Evolutionary conservation across 163 green algal species (phyloP).

Genomic region (Coccomyxa subellipsoidea): DNA sequence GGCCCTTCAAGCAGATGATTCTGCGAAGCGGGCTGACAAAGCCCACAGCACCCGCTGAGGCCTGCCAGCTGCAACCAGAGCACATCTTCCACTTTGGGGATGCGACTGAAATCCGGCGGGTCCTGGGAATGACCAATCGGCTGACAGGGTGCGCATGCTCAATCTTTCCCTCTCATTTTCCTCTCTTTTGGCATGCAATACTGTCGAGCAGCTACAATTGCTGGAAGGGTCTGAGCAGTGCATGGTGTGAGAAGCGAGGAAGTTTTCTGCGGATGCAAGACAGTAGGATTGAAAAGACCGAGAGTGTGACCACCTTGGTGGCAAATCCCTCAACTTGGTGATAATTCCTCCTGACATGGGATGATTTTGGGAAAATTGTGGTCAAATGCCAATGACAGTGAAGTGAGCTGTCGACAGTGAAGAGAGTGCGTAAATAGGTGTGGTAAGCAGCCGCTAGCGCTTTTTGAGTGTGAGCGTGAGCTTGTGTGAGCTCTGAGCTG

Average conservation of each 20-base stretch:
- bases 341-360: too few species aligned
- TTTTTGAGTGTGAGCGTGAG: too few species aligned
- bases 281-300: background rate
- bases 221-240: too few species aligned
- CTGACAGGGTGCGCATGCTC: constrained; percentile 35
- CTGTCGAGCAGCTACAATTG: too few species aligned
- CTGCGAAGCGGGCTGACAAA: constrained; percentile 8
- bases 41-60: background rate
- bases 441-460: too few species aligned
- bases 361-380: too few species aligned
- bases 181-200: too few species aligned
- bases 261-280: background rate
- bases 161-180: background rate
- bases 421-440: too few species aligned
- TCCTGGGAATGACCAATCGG: constrained; percentile 43
- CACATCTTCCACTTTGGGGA: constrained; percentile 44
- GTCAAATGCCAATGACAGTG: too few species aligned
- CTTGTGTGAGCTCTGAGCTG: background rate
- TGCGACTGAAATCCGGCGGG: constrained; percentile 15
- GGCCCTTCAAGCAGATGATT: constrained; percentile 45
- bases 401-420: too few species aligned
- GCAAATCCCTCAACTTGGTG: too few species aligned
- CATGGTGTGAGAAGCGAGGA: too few species aligned
- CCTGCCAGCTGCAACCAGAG: constrained; percentile 12
- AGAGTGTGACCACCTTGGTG: background rate